Conservation (phyloP, 192 early-diverging fungal species). For the Rhizophagus clarus region DNA sequence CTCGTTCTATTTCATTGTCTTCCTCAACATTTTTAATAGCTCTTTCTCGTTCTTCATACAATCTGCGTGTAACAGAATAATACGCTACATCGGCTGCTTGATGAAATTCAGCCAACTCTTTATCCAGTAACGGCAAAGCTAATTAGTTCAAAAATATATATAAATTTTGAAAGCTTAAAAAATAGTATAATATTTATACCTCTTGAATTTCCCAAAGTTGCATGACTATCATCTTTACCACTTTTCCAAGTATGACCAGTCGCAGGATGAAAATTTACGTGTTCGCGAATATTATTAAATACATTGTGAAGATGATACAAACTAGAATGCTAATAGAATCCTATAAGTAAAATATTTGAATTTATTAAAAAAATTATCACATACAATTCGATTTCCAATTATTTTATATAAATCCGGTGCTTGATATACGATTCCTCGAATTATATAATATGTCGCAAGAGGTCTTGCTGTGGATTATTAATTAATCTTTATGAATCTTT, state of each 20-base stretch:
- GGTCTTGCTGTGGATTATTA: constrained; percentile 44
- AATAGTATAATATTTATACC: neutral
- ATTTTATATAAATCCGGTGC: constrained; percentile 69
- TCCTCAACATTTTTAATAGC: neutral
- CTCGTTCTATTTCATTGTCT: neutral
- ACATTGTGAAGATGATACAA: constrained; percentile 55
- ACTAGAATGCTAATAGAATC: constrained; percentile 44
- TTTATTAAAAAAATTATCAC: constrained; percentile 11
- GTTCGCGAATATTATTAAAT: constrained; percentile 50
- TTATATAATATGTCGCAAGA: constrained; percentile 66
- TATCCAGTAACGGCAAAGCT: neutral
- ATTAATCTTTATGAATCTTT: neutral
- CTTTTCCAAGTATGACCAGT: constrained; percentile 58
- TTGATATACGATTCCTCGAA: constrained; percentile 71
- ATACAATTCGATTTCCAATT: constrained; percentile 64
- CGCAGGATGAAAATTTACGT: constrained; percentile 57
- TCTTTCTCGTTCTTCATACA: neutral
- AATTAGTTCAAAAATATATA: neutral
- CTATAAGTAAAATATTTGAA: neutral
- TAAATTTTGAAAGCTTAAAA: neutral
- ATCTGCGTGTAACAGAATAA: neutral
- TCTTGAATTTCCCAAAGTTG: neutral
- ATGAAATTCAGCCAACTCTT: neutral
- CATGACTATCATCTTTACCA: neutral
- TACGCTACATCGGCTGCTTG: neutral